phyloP scores from a whole-genome alignment of 2,329 filamentous ascomycete genomes.

The Exophiala phaeomuriformis region DNA sequence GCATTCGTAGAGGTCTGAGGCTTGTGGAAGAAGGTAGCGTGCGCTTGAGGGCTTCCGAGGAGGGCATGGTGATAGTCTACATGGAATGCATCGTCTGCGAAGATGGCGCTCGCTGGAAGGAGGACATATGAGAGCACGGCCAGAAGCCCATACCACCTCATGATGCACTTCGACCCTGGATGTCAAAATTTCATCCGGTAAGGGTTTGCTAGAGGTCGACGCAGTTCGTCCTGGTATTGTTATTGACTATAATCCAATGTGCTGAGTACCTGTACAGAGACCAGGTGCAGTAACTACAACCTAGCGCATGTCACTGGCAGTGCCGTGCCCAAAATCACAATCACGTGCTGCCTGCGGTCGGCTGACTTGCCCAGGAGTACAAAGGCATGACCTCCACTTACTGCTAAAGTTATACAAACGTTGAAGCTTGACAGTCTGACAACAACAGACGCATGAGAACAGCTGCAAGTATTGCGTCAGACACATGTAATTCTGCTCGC shows the following conservation, averaged over 20 bases:
- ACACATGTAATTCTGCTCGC: not conserved
- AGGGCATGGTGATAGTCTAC: slow-evolving; percentile 91
- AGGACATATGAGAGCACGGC: slow-evolving; percentile 9
- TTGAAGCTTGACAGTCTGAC: not conserved
- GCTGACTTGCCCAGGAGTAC: too few species aligned
- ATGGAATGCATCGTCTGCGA: slow-evolving; percentile 81
- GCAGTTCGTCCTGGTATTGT: too few species aligned
- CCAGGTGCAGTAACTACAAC: too few species aligned
- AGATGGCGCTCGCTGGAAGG: slow-evolving; percentile 49
- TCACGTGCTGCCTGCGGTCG: too few species aligned
- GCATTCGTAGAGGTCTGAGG: slow-evolving; percentile 75
- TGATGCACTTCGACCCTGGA: slow-evolving; percentile 15
- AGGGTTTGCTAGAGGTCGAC: too few species aligned
- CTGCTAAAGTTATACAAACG: not conserved
- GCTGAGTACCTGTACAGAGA: too few species aligned
- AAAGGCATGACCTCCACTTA: not conserved
- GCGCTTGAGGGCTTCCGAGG: slow-evolving; percentile 70
- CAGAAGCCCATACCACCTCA: slow-evolving; percentile 20
- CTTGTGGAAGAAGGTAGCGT: slow-evolving; percentile 90
- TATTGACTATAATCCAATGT: too few species aligned
- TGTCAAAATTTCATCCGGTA: not conserved
- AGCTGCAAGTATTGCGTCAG: not conserved
- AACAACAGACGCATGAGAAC: not conserved
- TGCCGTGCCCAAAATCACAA: too few species aligned
- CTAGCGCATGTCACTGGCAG: too few species aligned